Evolutionary conservation across 2,329 filamentous ascomycete genomes (phyloP).

Genomic region (Westerdykella aurantiaca): DNA sequence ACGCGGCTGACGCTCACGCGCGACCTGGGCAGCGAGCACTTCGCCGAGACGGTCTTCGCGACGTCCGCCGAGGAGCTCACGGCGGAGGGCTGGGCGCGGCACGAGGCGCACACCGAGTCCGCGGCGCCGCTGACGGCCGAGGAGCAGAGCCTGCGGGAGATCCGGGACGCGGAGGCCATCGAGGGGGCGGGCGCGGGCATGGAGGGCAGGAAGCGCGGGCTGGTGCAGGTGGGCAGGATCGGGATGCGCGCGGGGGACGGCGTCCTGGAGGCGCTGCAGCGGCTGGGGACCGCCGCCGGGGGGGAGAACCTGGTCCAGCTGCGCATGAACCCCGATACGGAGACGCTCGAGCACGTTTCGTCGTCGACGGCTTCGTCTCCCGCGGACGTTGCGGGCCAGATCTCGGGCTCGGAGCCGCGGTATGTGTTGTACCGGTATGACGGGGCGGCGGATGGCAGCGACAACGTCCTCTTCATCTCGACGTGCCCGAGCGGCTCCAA

Average conservation of each 20-base stretch:
- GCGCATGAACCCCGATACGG: constrained; percentile 65
- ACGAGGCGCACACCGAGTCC: constrained; percentile 59
- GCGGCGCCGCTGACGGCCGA: constrained; percentile 72
- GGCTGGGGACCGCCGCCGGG: constrained; percentile 50
- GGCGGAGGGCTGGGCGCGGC: constrained; percentile 62
- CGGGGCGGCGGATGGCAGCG: constrained; percentile 38
- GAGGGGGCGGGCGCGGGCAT: constrained; percentile 56
- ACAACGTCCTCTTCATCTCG: constrained; percentile 67
- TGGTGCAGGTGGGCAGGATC: constrained; percentile 34
- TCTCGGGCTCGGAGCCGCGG: constrained; percentile 64
- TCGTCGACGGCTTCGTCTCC: constrained; percentile 50
- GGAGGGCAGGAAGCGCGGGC: constrained; percentile 39
- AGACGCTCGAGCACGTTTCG: constrained; percentile 49
- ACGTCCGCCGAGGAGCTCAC: constrained; percentile 66
- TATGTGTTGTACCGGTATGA: constrained; percentile 74
- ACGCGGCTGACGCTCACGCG: constrained; percentile 69
- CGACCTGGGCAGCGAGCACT: constrained; percentile 72
- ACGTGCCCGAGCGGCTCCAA: constrained; percentile 67
- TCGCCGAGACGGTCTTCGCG: constrained; percentile 68
- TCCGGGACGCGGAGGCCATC: constrained; percentile 69
- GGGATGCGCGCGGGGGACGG: constrained; percentile 54
- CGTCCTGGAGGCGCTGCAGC: constrained; percentile 59
- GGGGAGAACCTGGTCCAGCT: constrained; percentile 56
- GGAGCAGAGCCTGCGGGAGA: constrained; percentile 63
- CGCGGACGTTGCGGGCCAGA: constrained; percentile 52